Evolutionary conservation across 2,329 filamentous ascomycete species (phyloP).

Genomic region (Verticillium dahliae): DNA sequence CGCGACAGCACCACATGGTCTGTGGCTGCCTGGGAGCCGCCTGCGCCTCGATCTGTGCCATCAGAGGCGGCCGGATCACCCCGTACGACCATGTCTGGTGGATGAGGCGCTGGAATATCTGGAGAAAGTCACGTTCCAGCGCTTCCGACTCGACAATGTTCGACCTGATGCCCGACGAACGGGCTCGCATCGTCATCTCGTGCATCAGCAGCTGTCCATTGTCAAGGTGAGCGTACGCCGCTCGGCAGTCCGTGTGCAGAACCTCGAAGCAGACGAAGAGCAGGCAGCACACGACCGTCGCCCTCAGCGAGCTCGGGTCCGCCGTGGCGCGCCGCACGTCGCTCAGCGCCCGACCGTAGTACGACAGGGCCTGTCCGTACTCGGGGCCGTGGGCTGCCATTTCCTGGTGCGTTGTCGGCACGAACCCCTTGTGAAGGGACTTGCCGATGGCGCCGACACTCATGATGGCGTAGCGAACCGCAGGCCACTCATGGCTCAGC

Average conservation of each 20-base stretch:
- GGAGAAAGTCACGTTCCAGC: slow-evolving; percentile 19
- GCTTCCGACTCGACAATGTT: background rate
- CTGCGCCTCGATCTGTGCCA: background rate
- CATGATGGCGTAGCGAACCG: slow-evolving; percentile 28
- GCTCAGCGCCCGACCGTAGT: slow-evolving; percentile 24
- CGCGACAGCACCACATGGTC: slow-evolving; percentile 16
- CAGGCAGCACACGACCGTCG: slow-evolving; percentile 26
- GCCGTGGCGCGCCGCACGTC: slow-evolving; percentile 16
- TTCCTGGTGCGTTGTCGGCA: slow-evolving; percentile 4
- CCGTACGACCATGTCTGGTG: slow-evolving; percentile 20
- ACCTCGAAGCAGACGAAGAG: slow-evolving; percentile 30
- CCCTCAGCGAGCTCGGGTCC: slow-evolving; percentile 13
- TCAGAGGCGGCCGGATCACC: slow-evolving; percentile 6
- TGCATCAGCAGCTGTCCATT: slow-evolving; percentile 29
- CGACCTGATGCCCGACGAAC: background rate
- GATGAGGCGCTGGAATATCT: slow-evolving; percentile 21
- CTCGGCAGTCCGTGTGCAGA: slow-evolving; percentile 26
- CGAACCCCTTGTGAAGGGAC: slow-evolving; percentile 7
- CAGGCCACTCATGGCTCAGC: slow-evolving; percentile 22
- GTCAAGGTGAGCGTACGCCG: slow-evolving; percentile 26
- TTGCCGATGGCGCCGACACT: slow-evolving; percentile 27
- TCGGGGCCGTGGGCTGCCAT: slow-evolving; percentile 9
- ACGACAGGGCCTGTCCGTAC: slow-evolving; percentile 23
- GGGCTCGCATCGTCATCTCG: slow-evolving; percentile 17
- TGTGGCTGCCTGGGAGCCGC: background rate